These are phyloP conservation scores for Alternaria postmessia DNA, from an alignment of 2,329 filamentous ascomycete species.

Conservation along the genomic window DNA sequence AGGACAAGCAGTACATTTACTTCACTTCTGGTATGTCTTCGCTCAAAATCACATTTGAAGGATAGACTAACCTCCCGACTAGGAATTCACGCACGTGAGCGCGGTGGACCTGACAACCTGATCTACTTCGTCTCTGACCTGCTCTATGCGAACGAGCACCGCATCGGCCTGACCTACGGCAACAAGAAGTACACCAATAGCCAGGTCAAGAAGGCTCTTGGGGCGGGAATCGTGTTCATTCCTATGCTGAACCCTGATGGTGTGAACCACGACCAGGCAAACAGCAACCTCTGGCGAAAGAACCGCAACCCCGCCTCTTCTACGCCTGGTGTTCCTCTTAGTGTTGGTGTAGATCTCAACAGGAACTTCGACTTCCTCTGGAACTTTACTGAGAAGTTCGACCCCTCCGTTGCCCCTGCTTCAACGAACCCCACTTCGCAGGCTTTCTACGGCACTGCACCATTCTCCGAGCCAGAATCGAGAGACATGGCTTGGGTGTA, in stretches of 20 bases:
- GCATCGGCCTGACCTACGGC: conserved; percentile 62
- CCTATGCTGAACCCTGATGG: conserved; percentile 45
- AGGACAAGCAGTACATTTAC: conserved; percentile 59
- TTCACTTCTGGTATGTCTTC: conserved; percentile 55
- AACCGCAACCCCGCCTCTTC: conserved; percentile 52
- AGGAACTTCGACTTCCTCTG: conserved; percentile 63
- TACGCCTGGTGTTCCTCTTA: conserved; percentile 19
- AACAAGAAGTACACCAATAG: conserved; percentile 60
- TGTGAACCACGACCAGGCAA: conserved; percentile 41
- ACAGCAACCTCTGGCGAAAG: conserved; percentile 46
- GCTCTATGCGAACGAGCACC: conserved; percentile 60
- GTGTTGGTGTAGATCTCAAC: conserved; percentile 44
- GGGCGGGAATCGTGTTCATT: conserved; percentile 63
- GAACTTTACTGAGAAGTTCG: conserved; percentile 61
- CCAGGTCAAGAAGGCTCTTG: conserved; percentile 62
- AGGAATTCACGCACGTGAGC: conserved; percentile 64
- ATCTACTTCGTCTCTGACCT: conserved; percentile 67
- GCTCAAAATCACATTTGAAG: no score
- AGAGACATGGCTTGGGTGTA: conserved; percentile 63
- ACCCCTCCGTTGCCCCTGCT: conserved; percentile 48
- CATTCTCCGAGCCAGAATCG: conserved; percentile 66
- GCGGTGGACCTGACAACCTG: conserved; percentile 65
- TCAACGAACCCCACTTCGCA: conserved; percentile 56
- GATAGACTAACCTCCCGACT: background rate
- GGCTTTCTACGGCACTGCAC: conserved; percentile 60